Conservation (phyloP, 2,329 filamentous ascomycete genomes). For the Basipetospora chlamydospora region DNA sequence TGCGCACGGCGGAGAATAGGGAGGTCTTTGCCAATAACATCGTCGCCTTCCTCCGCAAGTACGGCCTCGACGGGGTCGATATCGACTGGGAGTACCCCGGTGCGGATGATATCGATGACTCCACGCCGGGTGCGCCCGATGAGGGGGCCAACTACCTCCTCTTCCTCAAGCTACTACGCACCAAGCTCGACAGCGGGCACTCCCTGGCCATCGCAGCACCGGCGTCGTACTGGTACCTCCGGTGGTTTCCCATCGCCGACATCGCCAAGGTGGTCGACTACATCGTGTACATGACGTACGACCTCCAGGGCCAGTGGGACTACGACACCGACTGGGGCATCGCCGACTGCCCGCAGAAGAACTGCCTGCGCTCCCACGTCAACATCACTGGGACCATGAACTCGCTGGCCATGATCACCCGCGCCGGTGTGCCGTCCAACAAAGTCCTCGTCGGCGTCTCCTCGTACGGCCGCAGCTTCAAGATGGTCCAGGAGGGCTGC, state of each 20-base stretch:
- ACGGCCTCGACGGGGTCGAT: constrained; percentile 22
- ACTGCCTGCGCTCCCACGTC: constrained; percentile 20
- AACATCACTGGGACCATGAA: constrained; percentile 21
- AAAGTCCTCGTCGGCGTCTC: constrained; percentile 18
- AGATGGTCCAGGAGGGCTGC: constrained; percentile 17
- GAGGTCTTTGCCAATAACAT: constrained; percentile 19
- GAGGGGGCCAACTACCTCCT: constrained; percentile 18
- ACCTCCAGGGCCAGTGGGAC: constrained; percentile 19
- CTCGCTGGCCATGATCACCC: constrained; percentile 20
- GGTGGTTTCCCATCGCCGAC: constrained; percentile 17
- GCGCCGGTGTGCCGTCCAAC: constrained; percentile 15
- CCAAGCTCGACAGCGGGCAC: constrained; percentile 10
- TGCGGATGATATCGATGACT: too few relatives aligned
- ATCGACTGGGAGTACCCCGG: constrained; percentile 35
- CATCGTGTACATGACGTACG: constrained; percentile 21
- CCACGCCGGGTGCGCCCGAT: constrained; percentile 12
- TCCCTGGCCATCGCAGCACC: constrained; percentile 22
- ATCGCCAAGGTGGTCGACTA: constrained; percentile 18
- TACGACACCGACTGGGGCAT: background rate
- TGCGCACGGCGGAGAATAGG: background rate
- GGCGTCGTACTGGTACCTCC: constrained; percentile 24
- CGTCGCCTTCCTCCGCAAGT: constrained; percentile 16
- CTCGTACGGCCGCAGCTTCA: constrained; percentile 18
- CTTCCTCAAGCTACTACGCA: constrained; percentile 12
- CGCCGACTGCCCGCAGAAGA: constrained; percentile 16